phyloP scores from a whole-genome alignment of 257 asterid species.

The Thymus mandschuricus region DNA sequence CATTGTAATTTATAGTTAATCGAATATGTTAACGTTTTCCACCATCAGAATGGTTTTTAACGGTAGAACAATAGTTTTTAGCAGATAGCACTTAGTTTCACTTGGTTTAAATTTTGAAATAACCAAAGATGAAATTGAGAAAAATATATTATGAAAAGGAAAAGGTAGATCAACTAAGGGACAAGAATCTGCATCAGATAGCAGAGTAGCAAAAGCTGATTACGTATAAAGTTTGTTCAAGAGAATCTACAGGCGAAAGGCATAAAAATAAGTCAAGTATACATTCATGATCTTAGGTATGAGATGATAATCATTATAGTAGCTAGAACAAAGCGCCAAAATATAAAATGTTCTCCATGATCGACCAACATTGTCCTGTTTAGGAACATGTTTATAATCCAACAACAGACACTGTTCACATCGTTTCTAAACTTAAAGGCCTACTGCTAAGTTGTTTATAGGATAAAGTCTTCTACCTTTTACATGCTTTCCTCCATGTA shows the following conservation, averaged over 20 bases:
- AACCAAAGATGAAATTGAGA: neutral
- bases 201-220: too few species aligned
- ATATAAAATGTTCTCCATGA: too few species aligned
- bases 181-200: too few species aligned
- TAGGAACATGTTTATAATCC: neutral
- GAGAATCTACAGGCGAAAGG: neutral
- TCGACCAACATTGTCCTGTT: neutral
- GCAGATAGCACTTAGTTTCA: neutral
- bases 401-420: neutral
- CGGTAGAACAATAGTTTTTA: neutral
- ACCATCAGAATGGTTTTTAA: neutral
- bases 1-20: neutral
- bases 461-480: neutral
- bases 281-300: neutral
- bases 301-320: slow-evolving; percentile 1
- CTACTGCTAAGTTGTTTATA: neutral
- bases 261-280: neutral
- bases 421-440: neutral
- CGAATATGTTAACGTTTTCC: neutral
- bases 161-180: too few species aligned
- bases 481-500: neutral
- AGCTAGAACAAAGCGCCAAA: too few species aligned
- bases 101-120: neutral
- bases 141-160: neutral
- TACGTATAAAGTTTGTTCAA: neutral